A percentile compares a stretch with the other conserved stretches of the same genome.
Conservation (phyloP, 768 basidiomycete species). For the Infundibulicybe gibba region DNA sequence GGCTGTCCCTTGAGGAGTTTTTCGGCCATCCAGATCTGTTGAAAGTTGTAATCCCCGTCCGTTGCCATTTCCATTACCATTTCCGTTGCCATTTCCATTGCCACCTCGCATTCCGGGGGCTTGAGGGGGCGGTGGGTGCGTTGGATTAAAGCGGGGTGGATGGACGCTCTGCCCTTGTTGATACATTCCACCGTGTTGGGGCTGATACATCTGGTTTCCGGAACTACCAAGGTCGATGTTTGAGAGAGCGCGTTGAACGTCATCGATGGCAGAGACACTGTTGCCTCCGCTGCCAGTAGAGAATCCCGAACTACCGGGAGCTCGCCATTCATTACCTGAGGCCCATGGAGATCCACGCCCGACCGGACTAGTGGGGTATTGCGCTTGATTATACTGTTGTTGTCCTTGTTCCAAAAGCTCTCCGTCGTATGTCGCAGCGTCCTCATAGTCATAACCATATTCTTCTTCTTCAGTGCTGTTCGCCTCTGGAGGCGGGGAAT, state of each 20-base stretch:
- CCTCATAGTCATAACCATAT: conserved; percentile 45
- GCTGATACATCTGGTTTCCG: conserved; percentile 20
- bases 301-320: conserved; percentile 19
- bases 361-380: conserved; percentile 52
- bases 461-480: conserved; percentile 49
- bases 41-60: conserved; percentile 49
- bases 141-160: conserved; percentile 68
- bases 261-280: conserved; percentile 52
- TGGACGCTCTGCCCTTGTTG: conserved; percentile 49
- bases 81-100: conserved; percentile 33
- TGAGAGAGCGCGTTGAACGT: conserved; percentile 72
- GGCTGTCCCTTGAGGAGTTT: conserved; percentile 44
- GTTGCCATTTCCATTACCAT: conserved; percentile 22
- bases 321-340: conserved; percentile 61
- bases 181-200: conserved; percentile 27
- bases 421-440: conserved; percentile 52
- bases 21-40: conserved; percentile 65
- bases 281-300: conserved; percentile 10
- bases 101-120: conserved; percentile 29
- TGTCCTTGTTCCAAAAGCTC: conserved; percentile 47
- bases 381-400: conserved; percentile 26
- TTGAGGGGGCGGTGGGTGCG: conserved; percentile 45
- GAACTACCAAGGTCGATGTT: conserved; percentile 57
- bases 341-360: conserved; percentile 69
- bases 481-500: conserved; percentile 34